Percentiles rank a stretch among this genome's conserved stretches.
phyloP scores from a whole-genome alignment of 129 eudicot genomes.

The Cynara cardunculus region DNA sequence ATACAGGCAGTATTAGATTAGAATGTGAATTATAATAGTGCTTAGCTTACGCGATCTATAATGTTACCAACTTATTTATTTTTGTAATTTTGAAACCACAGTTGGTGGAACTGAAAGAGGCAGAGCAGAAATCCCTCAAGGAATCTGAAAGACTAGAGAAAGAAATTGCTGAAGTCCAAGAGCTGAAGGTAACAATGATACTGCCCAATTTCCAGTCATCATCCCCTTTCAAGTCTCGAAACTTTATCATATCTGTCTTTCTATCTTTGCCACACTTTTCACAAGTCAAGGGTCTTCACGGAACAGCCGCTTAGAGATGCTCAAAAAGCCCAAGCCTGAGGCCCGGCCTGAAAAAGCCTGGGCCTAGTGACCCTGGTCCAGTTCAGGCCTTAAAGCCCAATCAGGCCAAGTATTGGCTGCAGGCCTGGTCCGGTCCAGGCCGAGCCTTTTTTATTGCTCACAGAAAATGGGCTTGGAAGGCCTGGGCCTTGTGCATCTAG shows the following conservation, averaged over 20 bases:
- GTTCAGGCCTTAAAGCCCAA: no score
- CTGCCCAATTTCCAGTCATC: background rate
- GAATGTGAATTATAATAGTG: no score
- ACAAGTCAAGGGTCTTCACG: background rate
- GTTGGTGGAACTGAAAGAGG: slow-evolving; percentile 96
- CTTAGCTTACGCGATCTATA: background rate
- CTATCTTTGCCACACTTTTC: background rate
- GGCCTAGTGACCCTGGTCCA: no score
- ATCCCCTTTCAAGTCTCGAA: background rate
- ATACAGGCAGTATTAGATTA: no score
- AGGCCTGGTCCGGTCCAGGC: no score
- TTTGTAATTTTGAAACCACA: slow-evolving; percentile 27
- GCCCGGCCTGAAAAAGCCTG: no score
- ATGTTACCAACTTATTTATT: background rate
- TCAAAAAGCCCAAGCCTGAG: no score
- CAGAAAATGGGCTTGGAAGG: no score
- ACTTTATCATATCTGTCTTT: background rate
- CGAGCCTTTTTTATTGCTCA: no score
- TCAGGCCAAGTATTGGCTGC: no score
- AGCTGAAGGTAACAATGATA: slow-evolving; percentile 59
- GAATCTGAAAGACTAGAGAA: slow-evolving; percentile 94
- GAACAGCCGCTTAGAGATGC: background rate
- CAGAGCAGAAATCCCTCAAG: slow-evolving; percentile 73
- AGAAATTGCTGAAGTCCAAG: slow-evolving; percentile 89
- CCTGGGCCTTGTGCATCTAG: no score